Conservation (phyloP, 345 rosid species). For the Euphorbia peplus region DNA sequence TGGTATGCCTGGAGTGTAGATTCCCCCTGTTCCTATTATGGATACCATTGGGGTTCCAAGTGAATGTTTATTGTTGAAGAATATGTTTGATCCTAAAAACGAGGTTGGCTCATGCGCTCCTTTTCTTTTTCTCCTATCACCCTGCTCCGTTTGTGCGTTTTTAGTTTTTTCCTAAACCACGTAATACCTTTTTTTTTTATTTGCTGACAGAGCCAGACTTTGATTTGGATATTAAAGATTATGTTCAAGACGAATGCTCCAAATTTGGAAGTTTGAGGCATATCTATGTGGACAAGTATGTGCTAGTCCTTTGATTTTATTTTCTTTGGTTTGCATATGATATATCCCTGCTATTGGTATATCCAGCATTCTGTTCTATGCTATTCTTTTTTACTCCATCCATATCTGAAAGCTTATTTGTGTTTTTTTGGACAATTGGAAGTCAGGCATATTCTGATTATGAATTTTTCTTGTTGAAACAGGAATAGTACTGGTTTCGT, state of each 20-base stretch:
- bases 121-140: not conserved
- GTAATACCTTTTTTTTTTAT: too few relatives aligned
- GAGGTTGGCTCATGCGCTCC: slow-evolving; percentile 45
- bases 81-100: slow-evolving; percentile 82
- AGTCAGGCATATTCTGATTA: not conserved
- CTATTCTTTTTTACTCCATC: not conserved
- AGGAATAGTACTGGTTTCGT: slow-evolving; percentile 89
- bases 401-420: not conserved
- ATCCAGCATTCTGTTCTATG: not conserved
- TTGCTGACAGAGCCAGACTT: slow-evolving; percentile 79
- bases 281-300: slow-evolving; percentile 79
- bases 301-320: not conserved
- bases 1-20: slow-evolving; percentile 48
- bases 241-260: slow-evolving; percentile 76
- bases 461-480: slow-evolving; percentile 13
- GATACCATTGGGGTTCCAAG: slow-evolving; percentile 72
- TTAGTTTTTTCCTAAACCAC: not conserved
- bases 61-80: slow-evolving; percentile 78
- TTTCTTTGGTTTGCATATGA: not conserved
- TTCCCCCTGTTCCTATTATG: slow-evolving; percentile 40
- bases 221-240: slow-evolving; percentile 87
- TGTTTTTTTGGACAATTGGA: not conserved
- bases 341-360: not conserved
- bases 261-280: slow-evolving; percentile 76
- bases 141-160: not conserved